Conservation (phyloP, 1,284 basidiomycete species). For the Puccinia horiana region DNA sequence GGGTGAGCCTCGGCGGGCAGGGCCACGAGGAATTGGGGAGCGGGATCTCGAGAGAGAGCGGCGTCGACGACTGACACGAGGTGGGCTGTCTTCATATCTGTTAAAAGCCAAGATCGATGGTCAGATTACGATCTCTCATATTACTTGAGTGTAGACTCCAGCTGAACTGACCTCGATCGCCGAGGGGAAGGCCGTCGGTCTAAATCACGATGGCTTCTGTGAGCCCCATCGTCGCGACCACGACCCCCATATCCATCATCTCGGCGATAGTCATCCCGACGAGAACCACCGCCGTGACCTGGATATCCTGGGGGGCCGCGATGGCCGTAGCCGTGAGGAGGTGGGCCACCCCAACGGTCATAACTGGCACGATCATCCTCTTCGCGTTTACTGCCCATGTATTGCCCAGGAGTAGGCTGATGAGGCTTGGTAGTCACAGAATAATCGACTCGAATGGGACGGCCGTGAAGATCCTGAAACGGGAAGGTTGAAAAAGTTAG, state of each 20-base stretch:
- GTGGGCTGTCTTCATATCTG: constrained; percentile 42
- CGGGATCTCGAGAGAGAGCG: constrained; percentile 37
- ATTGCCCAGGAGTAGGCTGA: constrained; percentile 93
- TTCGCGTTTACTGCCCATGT: constrained; percentile 84
- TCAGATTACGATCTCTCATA: neutral
- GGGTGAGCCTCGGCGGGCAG: constrained; percentile 21
- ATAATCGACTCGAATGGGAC: constrained; percentile 93
- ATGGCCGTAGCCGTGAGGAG: constrained; percentile 61
- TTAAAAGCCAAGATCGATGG: neutral
- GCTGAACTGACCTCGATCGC: constrained; percentile 31
- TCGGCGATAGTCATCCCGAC: constrained; percentile 51
- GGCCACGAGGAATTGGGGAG: constrained; percentile 29
- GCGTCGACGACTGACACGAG: constrained; percentile 25
- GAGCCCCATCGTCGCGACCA: constrained; percentile 31
- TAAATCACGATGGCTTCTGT: constrained; percentile 33
- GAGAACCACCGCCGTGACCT: constrained; percentile 53
- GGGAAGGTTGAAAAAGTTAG: neutral
- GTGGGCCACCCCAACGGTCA: constrained; percentile 60
- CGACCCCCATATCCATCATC: constrained; percentile 50
- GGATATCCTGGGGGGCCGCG: constrained; percentile 52
- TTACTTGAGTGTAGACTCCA: neutral
- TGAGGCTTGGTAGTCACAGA: constrained; percentile 91
- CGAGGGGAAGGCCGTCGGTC: constrained; percentile 40
- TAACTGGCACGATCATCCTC: constrained; percentile 55
- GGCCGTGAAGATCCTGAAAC: constrained; percentile 81